Base-by-base conservation (phyloP, 257 asterid genomes). In the Sherardia arvensis region DNA sequence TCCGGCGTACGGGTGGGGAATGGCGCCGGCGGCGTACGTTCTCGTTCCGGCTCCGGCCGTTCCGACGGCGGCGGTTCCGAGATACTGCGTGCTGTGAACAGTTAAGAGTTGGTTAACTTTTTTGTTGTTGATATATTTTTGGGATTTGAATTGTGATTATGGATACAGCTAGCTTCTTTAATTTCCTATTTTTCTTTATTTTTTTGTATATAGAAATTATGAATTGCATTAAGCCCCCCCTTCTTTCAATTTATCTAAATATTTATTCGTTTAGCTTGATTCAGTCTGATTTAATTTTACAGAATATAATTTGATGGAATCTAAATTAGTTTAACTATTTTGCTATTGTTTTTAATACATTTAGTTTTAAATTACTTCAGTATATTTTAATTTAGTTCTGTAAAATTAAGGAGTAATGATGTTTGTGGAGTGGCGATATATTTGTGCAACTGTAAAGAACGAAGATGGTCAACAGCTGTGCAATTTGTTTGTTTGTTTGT, bases 41-140 rank as follows among this genome's bases (percentile, higher is more conserved):
- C 40, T 82, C 53, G 64, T 83, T 62, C 84, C 73, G 5, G 11
- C 71, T 34, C 34, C 70, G 70, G 65, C 81, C 4, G 40, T 32
- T 32, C 4, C 34, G 7, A 0, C 30, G 18, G 27, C 21, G 25
- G 33, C 43, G 11, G 45, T 58, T 58, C 20, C 40, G 10, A 30
- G 62, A 58, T 26, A 15, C 10, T 58, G 62, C 17, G 51, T 43
- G 51, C 51, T 43, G 51, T 43, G 17, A 43, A 43, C n/a, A 17
- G 51, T 43, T 43, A n/a, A n/a, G n/a, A 17, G 51, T 1, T 15
- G 51, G 51, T 43, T 43, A 43, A 15, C 51, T 43, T 43, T 49
- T 53, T 20, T 54, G 59, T n/a, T n/a, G n/a, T n/a, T 25, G 59
- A 23, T 25, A 23, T 54, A 4, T 26, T 3, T 10, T 53, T 43